These are phyloP conservation scores for Spergularia bocconei DNA, from an alignment of 148 eudicot genomes.

Conservation along the genomic window DNA sequence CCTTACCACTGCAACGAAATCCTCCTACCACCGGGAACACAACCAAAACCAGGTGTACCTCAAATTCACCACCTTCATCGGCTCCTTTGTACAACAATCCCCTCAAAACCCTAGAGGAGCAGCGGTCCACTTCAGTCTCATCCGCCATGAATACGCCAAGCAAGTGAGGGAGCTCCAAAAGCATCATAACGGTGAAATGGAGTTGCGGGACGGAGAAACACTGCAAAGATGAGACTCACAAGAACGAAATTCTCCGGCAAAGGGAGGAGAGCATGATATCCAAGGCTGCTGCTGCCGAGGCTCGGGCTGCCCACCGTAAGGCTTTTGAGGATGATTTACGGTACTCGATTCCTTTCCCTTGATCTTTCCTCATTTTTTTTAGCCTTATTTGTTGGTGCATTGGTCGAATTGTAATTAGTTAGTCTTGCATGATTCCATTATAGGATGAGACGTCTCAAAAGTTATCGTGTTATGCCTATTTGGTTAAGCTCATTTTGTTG, in stretches of 20 bases:
- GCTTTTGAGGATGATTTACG: slow-evolving; percentile 61
- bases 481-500: too few species aligned
- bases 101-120: slow-evolving; percentile 51
- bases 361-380: not conserved
- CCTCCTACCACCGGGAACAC: slow-evolving; percentile 42
- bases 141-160: slow-evolving; percentile 66
- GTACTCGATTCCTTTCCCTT: not conserved
- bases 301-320: slow-evolving; percentile 54
- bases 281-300: slow-evolving; percentile 56
- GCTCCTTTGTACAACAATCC: slow-evolving; percentile 25
- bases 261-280: slow-evolving; percentile 56
- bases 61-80: slow-evolving; percentile 36
- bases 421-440: too few species aligned
- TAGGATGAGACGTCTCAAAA: too few species aligned
- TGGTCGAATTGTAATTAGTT: too few species aligned
- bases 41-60: slow-evolving; percentile 46
- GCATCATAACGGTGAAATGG: slow-evolving; percentile 65
- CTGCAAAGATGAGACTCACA: slow-evolving; percentile 48
- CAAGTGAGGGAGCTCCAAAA: slow-evolving; percentile 56
- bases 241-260: slow-evolving; percentile 43
- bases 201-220: slow-evolving; percentile 52
- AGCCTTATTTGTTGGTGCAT: too few species aligned
- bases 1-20: not conserved
- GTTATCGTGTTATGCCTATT: too few species aligned
- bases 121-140: slow-evolving; percentile 36